Evolutionary conservation across 1,284 basidiomycete species (phyloP).

Genomic region (Cryptococcus floricola): DNA sequence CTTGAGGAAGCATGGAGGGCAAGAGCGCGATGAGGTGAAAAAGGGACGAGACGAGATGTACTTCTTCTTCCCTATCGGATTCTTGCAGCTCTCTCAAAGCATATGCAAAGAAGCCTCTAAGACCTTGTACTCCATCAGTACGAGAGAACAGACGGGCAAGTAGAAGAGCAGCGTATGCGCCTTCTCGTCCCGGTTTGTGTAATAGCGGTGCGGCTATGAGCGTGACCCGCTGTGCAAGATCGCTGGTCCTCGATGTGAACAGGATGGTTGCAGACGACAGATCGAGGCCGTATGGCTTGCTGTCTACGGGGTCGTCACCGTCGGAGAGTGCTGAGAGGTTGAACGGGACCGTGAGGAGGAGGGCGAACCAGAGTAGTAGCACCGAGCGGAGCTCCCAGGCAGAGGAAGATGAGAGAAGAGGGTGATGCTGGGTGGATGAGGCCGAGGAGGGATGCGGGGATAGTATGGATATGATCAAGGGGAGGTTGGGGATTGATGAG

Average conservation of each 20-base stretch:
- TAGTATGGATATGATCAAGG: constrained; percentile 67
- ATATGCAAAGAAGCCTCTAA: constrained; percentile 39
- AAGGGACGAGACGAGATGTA: constrained; percentile 32
- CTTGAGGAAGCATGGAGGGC: constrained; percentile 30
- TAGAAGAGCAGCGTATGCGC: constrained; percentile 42
- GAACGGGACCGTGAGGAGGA: constrained; percentile 93
- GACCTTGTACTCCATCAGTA: constrained; percentile 33
- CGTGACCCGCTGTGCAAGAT: constrained; percentile 57
- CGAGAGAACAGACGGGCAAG: constrained; percentile 45
- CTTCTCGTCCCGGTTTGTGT: constrained; percentile 43
- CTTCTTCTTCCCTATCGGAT: constrained; percentile 37
- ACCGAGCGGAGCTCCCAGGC: constrained; percentile 81
- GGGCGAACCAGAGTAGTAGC: constrained; percentile 84
- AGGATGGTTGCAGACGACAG: constrained; percentile 67
- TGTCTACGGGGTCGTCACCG: constrained; percentile 35
- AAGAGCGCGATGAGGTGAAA: constrained; percentile 39
- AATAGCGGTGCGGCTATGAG: constrained; percentile 36
- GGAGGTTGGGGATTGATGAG: constrained; percentile 77
- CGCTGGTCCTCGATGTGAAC: constrained; percentile 59
- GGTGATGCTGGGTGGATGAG: constrained; percentile 47
- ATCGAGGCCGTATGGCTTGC: constrained; percentile 55
- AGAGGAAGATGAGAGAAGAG: constrained; percentile 26
- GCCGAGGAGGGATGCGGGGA: constrained; percentile 51
- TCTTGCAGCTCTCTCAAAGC: constrained; percentile 30
- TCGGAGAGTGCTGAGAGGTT: constrained; percentile 69